Conservation (phyloP, 495 filamentous ascomycete genomes). For the Baudoinia panamericana region DNA sequence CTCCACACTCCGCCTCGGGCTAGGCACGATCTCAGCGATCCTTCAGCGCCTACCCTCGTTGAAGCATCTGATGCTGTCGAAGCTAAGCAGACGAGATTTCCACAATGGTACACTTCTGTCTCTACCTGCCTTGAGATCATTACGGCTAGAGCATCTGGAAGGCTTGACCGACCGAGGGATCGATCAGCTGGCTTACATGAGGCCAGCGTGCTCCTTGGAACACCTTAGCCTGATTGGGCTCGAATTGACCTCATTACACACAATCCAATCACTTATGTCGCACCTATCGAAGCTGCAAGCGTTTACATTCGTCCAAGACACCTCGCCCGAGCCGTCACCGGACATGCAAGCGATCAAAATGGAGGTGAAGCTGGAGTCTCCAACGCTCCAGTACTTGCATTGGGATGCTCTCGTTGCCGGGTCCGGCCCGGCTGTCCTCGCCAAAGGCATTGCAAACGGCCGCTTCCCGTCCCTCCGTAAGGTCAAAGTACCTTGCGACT, state of each 20-base stretch:
- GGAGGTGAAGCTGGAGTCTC: slow-evolving; percentile 56
- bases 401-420: slow-evolving; percentile 59
- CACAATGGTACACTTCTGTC: slow-evolving; percentile 54
- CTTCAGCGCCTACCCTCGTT: slow-evolving; percentile 56
- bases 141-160: slow-evolving; percentile 62
- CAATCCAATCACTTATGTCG: slow-evolving; percentile 67
- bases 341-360: slow-evolving; percentile 40
- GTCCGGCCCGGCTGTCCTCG: slow-evolving; percentile 56
- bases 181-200: slow-evolving; percentile 45
- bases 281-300: slow-evolving; percentile 47
- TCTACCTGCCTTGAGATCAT: slow-evolving; percentile 57
- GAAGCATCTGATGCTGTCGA: slow-evolving; percentile 60
- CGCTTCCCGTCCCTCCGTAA: slow-evolving; percentile 59
- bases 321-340: slow-evolving; percentile 39
- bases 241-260: slow-evolving; percentile 74
- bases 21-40: slow-evolving; percentile 44
- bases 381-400: slow-evolving; percentile 53
- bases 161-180: slow-evolving; percentile 71
- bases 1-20: slow-evolving; percentile 38
- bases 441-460: slow-evolving; percentile 51
- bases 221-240: slow-evolving; percentile 52
- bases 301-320: slow-evolving; percentile 59
- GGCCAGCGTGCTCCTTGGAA: slow-evolving; percentile 11
- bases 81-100: slow-evolving; percentile 58
- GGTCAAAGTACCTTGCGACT: slow-evolving; percentile 42